Conservation (phyloP, 345 rosid species). For the Viola odorata region DNA sequence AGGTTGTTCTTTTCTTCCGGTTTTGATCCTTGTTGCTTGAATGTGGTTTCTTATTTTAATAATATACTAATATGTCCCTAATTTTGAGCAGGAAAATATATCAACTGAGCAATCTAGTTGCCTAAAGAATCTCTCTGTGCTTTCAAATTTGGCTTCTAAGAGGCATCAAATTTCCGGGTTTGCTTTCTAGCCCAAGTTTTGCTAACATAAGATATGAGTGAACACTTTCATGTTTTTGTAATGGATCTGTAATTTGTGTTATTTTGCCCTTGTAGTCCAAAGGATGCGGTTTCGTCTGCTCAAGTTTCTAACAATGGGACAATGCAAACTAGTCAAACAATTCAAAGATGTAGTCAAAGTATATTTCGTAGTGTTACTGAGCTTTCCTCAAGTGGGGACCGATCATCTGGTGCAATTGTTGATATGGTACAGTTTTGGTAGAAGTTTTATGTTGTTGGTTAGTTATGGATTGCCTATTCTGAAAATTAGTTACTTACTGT, state of each 20-base stretch:
- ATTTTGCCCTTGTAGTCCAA: constrained; percentile 35
- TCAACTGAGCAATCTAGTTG: constrained; percentile 35
- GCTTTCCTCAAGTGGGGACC: constrained; percentile 65
- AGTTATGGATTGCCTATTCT: constrained; percentile 6
- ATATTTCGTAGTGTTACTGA: constrained; percentile 73
- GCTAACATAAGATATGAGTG: background rate
- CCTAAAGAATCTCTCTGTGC: constrained; percentile 42
- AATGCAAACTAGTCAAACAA: constrained; percentile 31
- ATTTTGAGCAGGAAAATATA: constrained; percentile 44
- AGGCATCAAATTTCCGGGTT: constrained; percentile 52
- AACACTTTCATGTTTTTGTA: constrained; percentile 2
- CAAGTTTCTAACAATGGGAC: constrained; percentile 37
- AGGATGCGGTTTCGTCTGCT: constrained; percentile 32
- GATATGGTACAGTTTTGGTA: constrained; percentile 63
- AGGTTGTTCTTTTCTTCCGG: constrained; percentile 36
- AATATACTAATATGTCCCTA: constrained; percentile 8
- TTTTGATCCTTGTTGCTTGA: background rate
- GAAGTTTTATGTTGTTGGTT: constrained; percentile 2
- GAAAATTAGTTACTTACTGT: constrained; percentile 16
- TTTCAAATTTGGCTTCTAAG: constrained; percentile 51
- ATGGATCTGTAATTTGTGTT: background rate
- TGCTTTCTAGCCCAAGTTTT: constrained; percentile 7
- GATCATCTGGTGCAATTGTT: constrained; percentile 35
- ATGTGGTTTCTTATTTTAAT: background rate
- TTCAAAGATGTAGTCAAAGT: constrained; percentile 54